Evolutionary conservation across 1,284 basidiomycete species (phyloP), one percentile per base, ranked within the genome.

Genomic region (Cystobasidium slooffiae): DNA sequence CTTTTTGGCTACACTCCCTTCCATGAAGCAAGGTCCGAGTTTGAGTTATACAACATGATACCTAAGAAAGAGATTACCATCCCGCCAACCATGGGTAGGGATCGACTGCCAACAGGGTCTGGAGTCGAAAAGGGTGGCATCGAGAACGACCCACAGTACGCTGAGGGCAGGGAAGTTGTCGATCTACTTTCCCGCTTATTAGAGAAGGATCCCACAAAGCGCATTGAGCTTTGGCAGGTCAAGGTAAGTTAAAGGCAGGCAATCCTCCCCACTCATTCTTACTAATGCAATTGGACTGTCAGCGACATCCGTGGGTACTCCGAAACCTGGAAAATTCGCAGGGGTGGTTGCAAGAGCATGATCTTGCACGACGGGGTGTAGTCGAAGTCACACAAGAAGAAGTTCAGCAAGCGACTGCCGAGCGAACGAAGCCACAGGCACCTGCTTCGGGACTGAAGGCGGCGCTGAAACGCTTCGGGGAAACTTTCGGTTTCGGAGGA

Each of bases 1-100:
- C 86, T 98, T 1, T 98, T 97, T 79, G 97, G 94, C 31, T 85
- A 84, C 68, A 87, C 89, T 7, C 93, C 93, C 0, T 94, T 89
- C 84, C 78, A 87, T 82, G 83, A 86, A 55, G 84, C 87, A 75
- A 81, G 81, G 20, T 85, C 87, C 77, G 93, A 95, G 83, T 97
- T 88, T 81, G 87, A 88, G 55, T 85, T 98, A 56, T 97, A 97
- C 83, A 86, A 90, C 76, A 87, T 90, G 70, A 97, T 98, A 61
- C 90, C 92, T 67, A 88, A 88, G 63, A 87, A 88, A 49, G 89
- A 93, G 78, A 95, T 93, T 86, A 82, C 85, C 18, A 86, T 92
- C 0, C 88, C 89, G 0, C 84, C 85, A 0, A 85, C 82, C 6
- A 93, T 97, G 90, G 93, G 93, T 18, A 84, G 86, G 24, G 93